Conservation (phyloP, 1,139 yeast genomes). For the Magnusiomyces magnusii region DNA sequence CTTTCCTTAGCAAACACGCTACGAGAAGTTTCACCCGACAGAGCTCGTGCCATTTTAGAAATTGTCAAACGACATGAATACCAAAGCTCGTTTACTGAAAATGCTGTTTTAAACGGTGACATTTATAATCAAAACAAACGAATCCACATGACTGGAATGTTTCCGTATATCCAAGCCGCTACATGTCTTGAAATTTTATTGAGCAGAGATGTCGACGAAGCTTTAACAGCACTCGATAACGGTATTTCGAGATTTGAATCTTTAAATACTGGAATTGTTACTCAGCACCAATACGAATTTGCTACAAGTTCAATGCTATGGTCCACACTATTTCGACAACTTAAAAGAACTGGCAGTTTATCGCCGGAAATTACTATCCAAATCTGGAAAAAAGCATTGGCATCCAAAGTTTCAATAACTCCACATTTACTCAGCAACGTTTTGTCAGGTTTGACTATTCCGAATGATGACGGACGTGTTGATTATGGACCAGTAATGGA, state of each 20-base stretch:
- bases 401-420: neutral
- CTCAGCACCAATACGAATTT: neutral
- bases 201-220: constrained; percentile 8
- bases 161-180: constrained; percentile 23
- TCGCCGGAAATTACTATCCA: neutral
- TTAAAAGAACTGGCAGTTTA: neutral
- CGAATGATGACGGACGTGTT: neutral
- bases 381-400: neutral
- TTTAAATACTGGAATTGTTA: neutral
- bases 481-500: neutral
- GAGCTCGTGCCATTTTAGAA: constrained; percentile 19
- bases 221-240: constrained; percentile 10
- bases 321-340: neutral
- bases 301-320: neutral
- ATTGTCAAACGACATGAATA: constrained; percentile 23
- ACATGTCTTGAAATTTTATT: constrained; percentile 13
- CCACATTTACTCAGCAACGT: neutral
- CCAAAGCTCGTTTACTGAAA: constrained; percentile 21
- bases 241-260: constrained; percentile 2
- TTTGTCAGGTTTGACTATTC: neutral
- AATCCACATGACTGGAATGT: constrained; percentile 17
- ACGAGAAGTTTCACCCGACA: constrained; percentile 19
- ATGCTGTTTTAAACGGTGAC: constrained; percentile 13
- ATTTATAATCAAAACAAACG: neutral
- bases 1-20: constrained; percentile 26